These are phyloP conservation scores for Panicum hallii DNA, from an alignment of 202 grass and related monocot genomes.

Conservation along the genomic window DNA sequence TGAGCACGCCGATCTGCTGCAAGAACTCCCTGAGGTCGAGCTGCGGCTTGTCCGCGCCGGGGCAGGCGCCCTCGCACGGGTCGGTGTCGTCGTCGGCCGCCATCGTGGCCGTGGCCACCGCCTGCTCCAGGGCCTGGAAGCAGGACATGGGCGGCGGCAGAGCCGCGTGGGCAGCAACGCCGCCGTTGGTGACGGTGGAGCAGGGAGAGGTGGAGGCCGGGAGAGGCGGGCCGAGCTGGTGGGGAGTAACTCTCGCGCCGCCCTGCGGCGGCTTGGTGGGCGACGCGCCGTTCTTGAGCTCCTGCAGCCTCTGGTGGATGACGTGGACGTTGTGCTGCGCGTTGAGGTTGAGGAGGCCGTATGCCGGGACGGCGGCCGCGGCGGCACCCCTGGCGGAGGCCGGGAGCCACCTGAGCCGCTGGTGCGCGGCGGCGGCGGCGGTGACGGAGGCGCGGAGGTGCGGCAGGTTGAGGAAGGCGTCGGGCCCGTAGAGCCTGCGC, in stretches of 20 bases:
- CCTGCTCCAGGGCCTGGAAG: slow-evolving; percentile 60
- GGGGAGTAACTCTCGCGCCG: neutral
- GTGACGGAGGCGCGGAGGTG: slow-evolving; percentile 74
- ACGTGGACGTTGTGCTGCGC: slow-evolving; percentile 98
- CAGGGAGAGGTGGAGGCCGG: slow-evolving; percentile 47
- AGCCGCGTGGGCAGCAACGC: neutral
- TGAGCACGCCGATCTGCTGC: slow-evolving; percentile 94
- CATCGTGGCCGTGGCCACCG: slow-evolving; percentile 30
- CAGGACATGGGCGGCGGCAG: slow-evolving; percentile 44
- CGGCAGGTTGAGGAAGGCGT: slow-evolving; percentile 95
- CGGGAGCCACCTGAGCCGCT: slow-evolving; percentile 82
- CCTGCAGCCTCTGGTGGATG: slow-evolving; percentile 93
- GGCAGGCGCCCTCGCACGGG: neutral
- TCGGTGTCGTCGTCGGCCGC: slow-evolving; percentile 34
- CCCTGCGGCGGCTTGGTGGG: slow-evolving; percentile 26
- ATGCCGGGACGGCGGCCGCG: slow-evolving; percentile 53
- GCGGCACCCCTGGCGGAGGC: slow-evolving; percentile 37
- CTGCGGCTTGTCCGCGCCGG: slow-evolving; percentile 69
- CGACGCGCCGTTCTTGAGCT: slow-evolving; percentile 64
- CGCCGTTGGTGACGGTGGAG: slow-evolving; percentile 39
- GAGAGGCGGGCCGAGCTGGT: neutral
- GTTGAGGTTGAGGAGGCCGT: slow-evolving; percentile 94
- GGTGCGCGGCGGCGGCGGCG: slow-evolving; percentile 56
- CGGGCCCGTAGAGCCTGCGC: slow-evolving; percentile 90
- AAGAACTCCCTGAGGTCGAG: slow-evolving; percentile 97